Evolutionary conservation across 345 rosid genomes (phyloP), one percentile per base, ranked within the genome.

Genomic region (Eucalyptus pumila): DNA sequence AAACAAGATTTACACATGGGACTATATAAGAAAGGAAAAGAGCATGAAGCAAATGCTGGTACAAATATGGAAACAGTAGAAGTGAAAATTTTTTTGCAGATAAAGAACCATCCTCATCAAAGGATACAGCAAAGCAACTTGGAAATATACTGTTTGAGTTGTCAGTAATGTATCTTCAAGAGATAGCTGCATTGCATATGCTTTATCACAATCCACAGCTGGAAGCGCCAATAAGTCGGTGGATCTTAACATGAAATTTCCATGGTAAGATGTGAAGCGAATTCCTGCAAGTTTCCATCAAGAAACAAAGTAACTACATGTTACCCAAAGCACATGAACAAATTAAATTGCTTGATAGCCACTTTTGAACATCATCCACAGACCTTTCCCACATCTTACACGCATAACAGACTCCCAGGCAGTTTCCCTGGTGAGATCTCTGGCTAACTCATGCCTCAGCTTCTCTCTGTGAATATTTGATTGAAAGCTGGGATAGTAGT

Each of bases 351-450:
- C 27, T 34, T 23, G 42, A 80, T 2, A 81, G 62, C 56, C 49
- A 69, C 48, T 34, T 44, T 34, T 34, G 65, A 50, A 50, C 62
- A 89, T 81, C n/a, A 80, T 24, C 50, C n/a, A 72, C 91, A 80
- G 58, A 97, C 99, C 99, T 96, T 98, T 98, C 94, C 99, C 99
- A 92, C 99, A 98, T 97, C 99, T 95, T 92, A 98, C 89, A 72
- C 99, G 96, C 99, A 98, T 95, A 80, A 97, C 99, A n/a, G 99
- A 94, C 94, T 98, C 99, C 99, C 99, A 98, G 62, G 99, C 99
- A 91, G 99, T 98, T 95, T 98, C 99, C 92, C 99, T 95, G 1
- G 96, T 98, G 88, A 98, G 98, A 93, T 98, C 99, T 93, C 99
- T 94, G 87, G 96, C 92, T 88, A 98, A 91, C 92, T 98, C 99